These are phyloP conservation scores for Fusarium burgessii DNA, from an alignment of 2,329 filamentous ascomycete genomes.

Conservation along the genomic window DNA sequence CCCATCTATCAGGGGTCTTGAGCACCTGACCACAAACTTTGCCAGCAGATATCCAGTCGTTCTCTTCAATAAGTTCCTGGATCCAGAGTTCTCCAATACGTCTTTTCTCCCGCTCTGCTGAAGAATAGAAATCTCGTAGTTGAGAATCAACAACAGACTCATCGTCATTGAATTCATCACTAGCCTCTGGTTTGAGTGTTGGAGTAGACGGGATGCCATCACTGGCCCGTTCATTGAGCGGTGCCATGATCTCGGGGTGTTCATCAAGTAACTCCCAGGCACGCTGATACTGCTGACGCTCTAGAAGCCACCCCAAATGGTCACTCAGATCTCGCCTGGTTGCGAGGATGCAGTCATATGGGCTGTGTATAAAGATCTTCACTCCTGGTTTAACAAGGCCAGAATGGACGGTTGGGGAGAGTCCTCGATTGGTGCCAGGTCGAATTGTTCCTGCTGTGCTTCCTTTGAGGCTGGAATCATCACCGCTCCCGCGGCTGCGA, in stretches of 20 bases:
- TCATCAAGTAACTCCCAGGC: constrained; percentile 92
- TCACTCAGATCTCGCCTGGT: constrained; percentile 89
- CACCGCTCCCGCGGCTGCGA: constrained; percentile 69
- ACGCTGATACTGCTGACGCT: constrained; percentile 82
- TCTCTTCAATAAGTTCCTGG: constrained; percentile 80
- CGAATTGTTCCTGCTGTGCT: constrained; percentile 51
- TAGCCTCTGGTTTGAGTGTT: constrained; percentile 54
- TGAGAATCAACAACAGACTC: constrained; percentile 66
- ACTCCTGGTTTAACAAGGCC: constrained; percentile 67
- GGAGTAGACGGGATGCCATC: constrained; percentile 58
- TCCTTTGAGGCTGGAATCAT: constrained; percentile 65
- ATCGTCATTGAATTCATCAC: constrained; percentile 82
- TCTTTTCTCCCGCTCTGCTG: constrained; percentile 86
- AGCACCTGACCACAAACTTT: constrained; percentile 86
- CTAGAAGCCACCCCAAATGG: constrained; percentile 86
- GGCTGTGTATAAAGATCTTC: constrained; percentile 94
- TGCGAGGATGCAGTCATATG: constrained; percentile 94
- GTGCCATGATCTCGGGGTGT: constrained; percentile 78
- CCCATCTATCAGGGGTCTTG: constrained; percentile 84
- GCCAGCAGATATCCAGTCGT: constrained; percentile 83
- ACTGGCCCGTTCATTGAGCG: constrained; percentile 54
- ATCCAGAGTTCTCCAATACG: constrained; percentile 95
- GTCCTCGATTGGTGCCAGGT: constrained; percentile 43
- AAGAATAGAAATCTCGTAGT: constrained; percentile 69
- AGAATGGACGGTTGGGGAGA: constrained; percentile 60